These are phyloP conservation scores for Euphrasia confusa DNA, from an alignment of 257 asterid genomes.

Conservation along the genomic window DNA sequence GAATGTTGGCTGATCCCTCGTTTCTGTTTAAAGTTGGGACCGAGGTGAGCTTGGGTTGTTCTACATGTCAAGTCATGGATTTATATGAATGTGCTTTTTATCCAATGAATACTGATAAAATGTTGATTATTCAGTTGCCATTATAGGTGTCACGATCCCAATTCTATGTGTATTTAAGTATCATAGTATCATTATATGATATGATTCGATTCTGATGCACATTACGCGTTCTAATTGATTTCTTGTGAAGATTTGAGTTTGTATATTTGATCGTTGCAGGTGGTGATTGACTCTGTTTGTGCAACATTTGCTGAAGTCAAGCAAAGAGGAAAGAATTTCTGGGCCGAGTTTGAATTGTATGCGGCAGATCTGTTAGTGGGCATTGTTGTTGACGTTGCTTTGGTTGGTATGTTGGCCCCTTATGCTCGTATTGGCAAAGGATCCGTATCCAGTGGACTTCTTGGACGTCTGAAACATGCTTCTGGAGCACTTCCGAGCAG, in stretches of 20 bases:
- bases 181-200: constrained; percentile 1
- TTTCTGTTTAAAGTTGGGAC: constrained; percentile 93
- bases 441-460: constrained; percentile 55
- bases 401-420: constrained; percentile 97
- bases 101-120: constrained; percentile 1
- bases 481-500: constrained; percentile 89
- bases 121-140: background rate
- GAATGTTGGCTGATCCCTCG: constrained; percentile 94
- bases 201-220: constrained; percentile 1
- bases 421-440: constrained; percentile 74
- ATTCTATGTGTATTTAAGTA: constrained; percentile 4
- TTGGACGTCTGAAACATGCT: constrained; percentile 54
- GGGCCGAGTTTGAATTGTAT: constrained; percentile 96
- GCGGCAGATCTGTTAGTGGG: constrained; percentile 95
- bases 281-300: constrained; percentile 88
- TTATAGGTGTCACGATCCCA: too few species aligned
- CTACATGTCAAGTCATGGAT: background rate
- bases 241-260: background rate
- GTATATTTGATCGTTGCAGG: constrained; percentile 37
- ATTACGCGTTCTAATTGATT: background rate
- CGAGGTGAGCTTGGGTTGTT: constrained; percentile 55
- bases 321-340: constrained; percentile 89
- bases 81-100: constrained; percentile 9
- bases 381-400: constrained; percentile 80
- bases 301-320: constrained; percentile 97